Percentiles rank a stretch among this genome's conserved stretches.
Evolutionary conservation across 176 grass and related monocot species (phyloP).

Genomic region (Pontederia paniculata): DNA sequence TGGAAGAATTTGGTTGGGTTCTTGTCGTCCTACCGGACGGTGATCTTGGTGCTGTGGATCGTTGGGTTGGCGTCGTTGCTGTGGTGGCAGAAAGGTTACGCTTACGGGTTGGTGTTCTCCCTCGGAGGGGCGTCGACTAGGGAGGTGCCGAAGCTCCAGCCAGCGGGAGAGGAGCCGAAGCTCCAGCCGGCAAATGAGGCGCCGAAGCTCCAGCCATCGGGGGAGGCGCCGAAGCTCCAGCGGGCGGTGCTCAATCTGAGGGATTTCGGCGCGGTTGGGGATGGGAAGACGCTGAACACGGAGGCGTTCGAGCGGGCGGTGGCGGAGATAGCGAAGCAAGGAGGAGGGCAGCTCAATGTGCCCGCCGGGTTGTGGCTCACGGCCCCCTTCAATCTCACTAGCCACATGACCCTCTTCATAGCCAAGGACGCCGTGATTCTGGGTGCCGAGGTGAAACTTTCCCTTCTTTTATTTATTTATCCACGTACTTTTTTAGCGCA

Average conservation of each 20-base stretch:
- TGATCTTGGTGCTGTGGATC: conserved; percentile 50
- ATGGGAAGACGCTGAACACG: conserved; percentile 68
- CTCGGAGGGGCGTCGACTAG: conserved; percentile 1
- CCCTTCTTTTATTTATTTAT: neutral
- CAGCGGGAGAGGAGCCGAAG: neutral
- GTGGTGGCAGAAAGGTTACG: conserved; percentile 54
- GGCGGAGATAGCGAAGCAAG: conserved; percentile 33
- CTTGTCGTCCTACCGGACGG: conserved; percentile 36
- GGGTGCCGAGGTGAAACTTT: conserved; percentile 49
- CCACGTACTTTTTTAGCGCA: neutral
- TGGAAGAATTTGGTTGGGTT: conserved; percentile 31
- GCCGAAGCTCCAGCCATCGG: conserved; percentile 5
- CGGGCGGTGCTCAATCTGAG: conserved; percentile 49
- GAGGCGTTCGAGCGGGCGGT: conserved; percentile 73
- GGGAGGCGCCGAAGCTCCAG: conserved; percentile 37
- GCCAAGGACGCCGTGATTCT: conserved; percentile 67
- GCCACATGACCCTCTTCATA: conserved; percentile 84
- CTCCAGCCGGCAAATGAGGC: neutral
- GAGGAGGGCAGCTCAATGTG: conserved; percentile 79
- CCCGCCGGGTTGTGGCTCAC: conserved; percentile 65
- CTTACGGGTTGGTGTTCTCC: conserved; percentile 13
- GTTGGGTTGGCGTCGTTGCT: conserved; percentile 55
- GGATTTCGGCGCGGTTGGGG: conserved; percentile 68
- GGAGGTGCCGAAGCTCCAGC: conserved; percentile 11
- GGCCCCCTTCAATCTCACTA: conserved; percentile 87